These are phyloP conservation scores for Pseudogymnoascus sp. DNA, from an alignment of 2,329 filamentous ascomycete species.

Conservation along the genomic window DNA sequence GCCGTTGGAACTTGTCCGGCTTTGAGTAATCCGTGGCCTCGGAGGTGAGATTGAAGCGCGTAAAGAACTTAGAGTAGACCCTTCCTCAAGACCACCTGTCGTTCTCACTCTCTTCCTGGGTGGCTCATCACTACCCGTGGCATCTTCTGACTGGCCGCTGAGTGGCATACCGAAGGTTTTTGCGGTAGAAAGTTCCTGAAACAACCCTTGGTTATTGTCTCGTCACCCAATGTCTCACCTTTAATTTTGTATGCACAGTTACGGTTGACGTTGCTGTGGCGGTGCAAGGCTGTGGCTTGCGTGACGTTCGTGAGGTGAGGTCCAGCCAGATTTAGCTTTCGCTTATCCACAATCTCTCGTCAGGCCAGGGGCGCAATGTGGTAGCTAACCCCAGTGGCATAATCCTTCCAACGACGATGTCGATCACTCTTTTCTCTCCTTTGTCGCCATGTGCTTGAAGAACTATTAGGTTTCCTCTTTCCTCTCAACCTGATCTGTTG, in stretches of 20 bases:
- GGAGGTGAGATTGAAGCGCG: conserved; percentile 24
- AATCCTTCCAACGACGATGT: background rate
- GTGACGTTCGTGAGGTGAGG: background rate
- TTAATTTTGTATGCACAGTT: background rate
- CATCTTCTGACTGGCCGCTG: conserved; percentile 16
- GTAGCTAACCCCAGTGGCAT: background rate
- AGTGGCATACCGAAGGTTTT: background rate
- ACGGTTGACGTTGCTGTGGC: background rate
- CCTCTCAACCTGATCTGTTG: background rate
- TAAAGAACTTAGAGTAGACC: conserved; percentile 13
- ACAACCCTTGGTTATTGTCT: background rate
- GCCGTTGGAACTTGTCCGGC: background rate
- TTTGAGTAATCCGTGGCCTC: background rate
- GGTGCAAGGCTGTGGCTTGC: conserved; percentile 1
- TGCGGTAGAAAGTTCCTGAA: background rate
- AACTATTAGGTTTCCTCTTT: background rate
- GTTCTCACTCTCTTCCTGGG: conserved; percentile 21
- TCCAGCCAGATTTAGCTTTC: conserved; percentile 6
- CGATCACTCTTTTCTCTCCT: background rate
- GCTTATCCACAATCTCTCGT: conserved; percentile 7
- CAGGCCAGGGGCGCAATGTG: conserved; percentile 2
- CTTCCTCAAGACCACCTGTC: conserved; percentile 10
- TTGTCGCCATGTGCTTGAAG: background rate
- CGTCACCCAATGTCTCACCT: background rate
- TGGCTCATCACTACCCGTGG: conserved; percentile 13